These are phyloP conservation scores for Fusarium xylarioides DNA, from an alignment of 2,329 filamentous ascomycete genomes.

Conservation along the genomic window DNA sequence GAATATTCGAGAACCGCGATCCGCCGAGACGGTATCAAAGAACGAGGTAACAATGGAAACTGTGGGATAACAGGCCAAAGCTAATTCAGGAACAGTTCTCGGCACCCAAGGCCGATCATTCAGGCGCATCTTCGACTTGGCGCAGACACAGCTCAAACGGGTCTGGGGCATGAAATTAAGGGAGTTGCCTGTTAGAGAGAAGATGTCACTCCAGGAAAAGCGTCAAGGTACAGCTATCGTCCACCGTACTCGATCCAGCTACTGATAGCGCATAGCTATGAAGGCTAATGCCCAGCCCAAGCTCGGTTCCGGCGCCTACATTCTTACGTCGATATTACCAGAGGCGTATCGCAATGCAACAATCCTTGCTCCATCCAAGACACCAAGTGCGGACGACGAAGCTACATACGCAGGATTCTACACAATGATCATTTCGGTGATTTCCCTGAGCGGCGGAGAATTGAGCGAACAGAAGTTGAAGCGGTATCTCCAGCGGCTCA, in stretches of 20 bases:
- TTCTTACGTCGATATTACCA: slow-evolving; percentile 79
- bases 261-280: slow-evolving; percentile 46
- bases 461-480: slow-evolving; percentile 82
- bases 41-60: slow-evolving; percentile 60
- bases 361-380: slow-evolving; percentile 74
- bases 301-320: slow-evolving; percentile 74
- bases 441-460: slow-evolving; percentile 76
- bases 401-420: slow-evolving; percentile 85
- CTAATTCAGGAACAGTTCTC: slow-evolving; percentile 64
- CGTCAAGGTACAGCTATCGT: slow-evolving; percentile 68
- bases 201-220: slow-evolving; percentile 79
- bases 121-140: slow-evolving; percentile 77
- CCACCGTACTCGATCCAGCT: not conserved
- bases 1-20: slow-evolving; percentile 71
- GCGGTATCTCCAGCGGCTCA: slow-evolving; percentile 77
- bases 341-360: slow-evolving; percentile 69
- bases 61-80: not conserved
- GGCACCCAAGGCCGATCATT: slow-evolving; percentile 76
- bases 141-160: slow-evolving; percentile 74
- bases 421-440: slow-evolving; percentile 79
- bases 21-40: slow-evolving; percentile 68
- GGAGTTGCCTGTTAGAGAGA: slow-evolving; percentile 84
- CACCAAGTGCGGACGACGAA: slow-evolving; percentile 73
- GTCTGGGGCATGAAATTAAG: slow-evolving; percentile 94
- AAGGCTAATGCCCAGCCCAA: slow-evolving; percentile 61